These are phyloP conservation scores for Domatiomyces catenatus DNA, from an alignment of 2,329 filamentous ascomycete genomes.

Conservation along the genomic window DNA sequence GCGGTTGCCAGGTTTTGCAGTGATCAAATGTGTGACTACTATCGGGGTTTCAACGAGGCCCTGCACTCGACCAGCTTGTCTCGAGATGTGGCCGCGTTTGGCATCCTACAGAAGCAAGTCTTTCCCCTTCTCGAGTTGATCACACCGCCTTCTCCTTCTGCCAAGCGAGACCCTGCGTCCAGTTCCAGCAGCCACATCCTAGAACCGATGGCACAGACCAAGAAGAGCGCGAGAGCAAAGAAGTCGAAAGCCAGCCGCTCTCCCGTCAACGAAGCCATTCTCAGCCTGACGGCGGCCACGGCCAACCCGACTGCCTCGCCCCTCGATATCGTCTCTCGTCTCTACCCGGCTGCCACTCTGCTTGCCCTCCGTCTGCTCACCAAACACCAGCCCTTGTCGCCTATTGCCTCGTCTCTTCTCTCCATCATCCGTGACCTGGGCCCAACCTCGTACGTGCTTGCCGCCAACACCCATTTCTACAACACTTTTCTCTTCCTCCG, in stretches of 20 bases:
- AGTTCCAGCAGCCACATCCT: background rate
- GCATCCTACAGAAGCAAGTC: slow-evolving; percentile 9
- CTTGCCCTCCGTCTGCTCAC: slow-evolving; percentile 27
- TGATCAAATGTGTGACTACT: background rate
- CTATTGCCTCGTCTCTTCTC: slow-evolving; percentile 26
- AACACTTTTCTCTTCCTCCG: slow-evolving; percentile 30
- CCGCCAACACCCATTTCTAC: slow-evolving; percentile 27
- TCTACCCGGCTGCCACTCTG: slow-evolving; percentile 29
- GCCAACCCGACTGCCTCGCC: background rate
- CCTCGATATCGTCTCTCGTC: slow-evolving; percentile 21
- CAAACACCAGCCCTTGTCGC: slow-evolving; percentile 26
- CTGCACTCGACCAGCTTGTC: slow-evolving; percentile 4
- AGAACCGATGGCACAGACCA: background rate
- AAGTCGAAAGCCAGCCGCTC: background rate
- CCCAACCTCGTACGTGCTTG: slow-evolving; percentile 28
- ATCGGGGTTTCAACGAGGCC: background rate
- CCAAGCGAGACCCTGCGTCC: background rate
- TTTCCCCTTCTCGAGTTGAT: slow-evolving; percentile 9
- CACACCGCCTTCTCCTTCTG: background rate
- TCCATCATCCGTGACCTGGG: slow-evolving; percentile 27
- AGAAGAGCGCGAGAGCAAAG: too few species aligned
- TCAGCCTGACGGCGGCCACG: background rate
- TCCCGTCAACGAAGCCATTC: background rate
- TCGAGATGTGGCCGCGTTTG: slow-evolving; percentile 12
- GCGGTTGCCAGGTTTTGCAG: background rate